A percentile compares a stretch with the other conserved stretches of the same genome.
Conservation (phyloP, 1,284 basidiomycete genomes). For the Thelephora terrestris region DNA sequence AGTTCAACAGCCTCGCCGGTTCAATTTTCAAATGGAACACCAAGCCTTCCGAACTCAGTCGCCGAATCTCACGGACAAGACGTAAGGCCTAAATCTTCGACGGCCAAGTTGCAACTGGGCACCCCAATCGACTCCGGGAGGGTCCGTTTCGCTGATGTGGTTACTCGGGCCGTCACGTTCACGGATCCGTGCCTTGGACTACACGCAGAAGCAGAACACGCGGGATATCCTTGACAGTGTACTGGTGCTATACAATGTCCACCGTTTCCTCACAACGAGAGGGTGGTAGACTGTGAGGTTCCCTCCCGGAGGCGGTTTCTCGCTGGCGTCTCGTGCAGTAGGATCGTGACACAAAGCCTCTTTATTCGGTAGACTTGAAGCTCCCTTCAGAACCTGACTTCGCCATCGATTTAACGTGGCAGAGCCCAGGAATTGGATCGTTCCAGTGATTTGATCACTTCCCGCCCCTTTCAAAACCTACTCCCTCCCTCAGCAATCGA, state of each 20-base stretch:
- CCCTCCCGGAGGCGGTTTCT: conserved; percentile 46
- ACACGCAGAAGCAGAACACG: conserved; percentile 69
- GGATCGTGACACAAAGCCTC: conserved; percentile 30
- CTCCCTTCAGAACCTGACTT: conserved; percentile 5
- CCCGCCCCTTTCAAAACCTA: conserved; percentile 44
- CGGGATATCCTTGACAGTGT: conserved; percentile 89
- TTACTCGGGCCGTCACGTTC: conserved; percentile 55
- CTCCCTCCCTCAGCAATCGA: conserved; percentile 49
- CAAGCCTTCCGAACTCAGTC: conserved; percentile 1
- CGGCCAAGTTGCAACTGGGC: conserved; percentile 16
- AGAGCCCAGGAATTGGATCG: conserved; percentile 6
- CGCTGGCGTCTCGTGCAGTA: conserved; percentile 53
- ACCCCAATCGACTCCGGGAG: conserved; percentile 27
- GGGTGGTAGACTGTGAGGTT: conserved; percentile 34
- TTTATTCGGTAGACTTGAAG: conserved; percentile 41
- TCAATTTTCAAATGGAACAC: conserved; percentile 18
- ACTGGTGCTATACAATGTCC: conserved; percentile 72
- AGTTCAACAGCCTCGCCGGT: conserved; percentile 11
- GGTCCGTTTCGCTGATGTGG: conserved; percentile 46
- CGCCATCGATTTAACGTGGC: background rate
- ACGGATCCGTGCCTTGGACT: conserved; percentile 77
- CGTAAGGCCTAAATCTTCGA: conserved; percentile 15
- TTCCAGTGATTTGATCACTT: conserved; percentile 20
- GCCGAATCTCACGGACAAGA: conserved; percentile 13
- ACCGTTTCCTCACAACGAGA: conserved; percentile 79